Evolutionary conservation across 1,284 basidiomycete genomes (phyloP), one percentile per base, ranked within the genome.

Genomic region (Microbotryum intermedium): DNA sequence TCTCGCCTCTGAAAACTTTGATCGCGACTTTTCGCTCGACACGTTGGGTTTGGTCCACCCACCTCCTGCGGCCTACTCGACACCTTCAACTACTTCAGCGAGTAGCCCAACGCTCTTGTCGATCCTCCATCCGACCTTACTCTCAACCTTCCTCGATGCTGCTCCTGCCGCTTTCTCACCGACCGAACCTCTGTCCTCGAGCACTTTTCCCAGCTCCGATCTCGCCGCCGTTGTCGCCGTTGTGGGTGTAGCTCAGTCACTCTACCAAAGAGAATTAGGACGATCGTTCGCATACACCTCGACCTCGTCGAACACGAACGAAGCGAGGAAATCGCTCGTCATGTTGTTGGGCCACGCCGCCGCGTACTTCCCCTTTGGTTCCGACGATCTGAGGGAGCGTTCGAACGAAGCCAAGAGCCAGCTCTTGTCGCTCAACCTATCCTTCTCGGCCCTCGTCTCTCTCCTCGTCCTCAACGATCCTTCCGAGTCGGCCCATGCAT

Each of bases 101-200:
- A 30, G 45, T 26, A n/a, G 26, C 58, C 13, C 62, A 9, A 44
- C 67, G 57, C 67, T 76, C 6, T 63, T 73, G 50, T 75, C 78
- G 44, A 82, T 84, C 8, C 75, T 95, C 20, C 82, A 90, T 69
- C 79, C 88, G 1, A 85, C 84, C 4, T 76, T 95, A 6, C 77
- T 88, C 2, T 84, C 88, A 7, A 85, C 86, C 1, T 89, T 90
- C 73, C 80, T 95, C 25, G 91, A 95, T 73, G 82, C 83, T 62
- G 88, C 89, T 2, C 88, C 92, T 2, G 72, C 81, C 10, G 87
- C 87, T 3, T 91, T 93, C 74, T 81, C 83, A 9, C 85, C 84
- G 2, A 71, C 73, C 6, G 48, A 59, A 16, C 18, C 34, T 16
- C 55, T 11, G 45, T 65, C 26, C 16, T 55, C 10, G 34, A 39